phyloP scores from a whole-genome alignment of 2,329 filamentous ascomycete genomes.

The Podosphaera aphanis region DNA sequence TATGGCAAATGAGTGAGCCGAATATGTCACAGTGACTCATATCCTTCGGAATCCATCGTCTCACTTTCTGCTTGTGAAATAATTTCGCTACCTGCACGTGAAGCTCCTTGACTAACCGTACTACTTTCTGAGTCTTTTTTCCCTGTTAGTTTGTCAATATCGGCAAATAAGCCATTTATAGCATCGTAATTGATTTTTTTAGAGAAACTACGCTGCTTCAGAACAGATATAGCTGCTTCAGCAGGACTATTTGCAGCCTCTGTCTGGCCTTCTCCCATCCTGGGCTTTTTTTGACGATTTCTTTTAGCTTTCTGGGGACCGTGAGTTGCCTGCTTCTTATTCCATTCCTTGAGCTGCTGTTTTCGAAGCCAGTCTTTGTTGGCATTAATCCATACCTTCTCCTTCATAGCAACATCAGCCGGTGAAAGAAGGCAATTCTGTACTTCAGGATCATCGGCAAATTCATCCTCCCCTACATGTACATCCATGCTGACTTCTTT shows the following conservation, averaged over 20 bases:
- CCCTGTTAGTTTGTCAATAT: conserved; percentile 6
- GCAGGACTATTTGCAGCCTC: conserved; percentile 42
- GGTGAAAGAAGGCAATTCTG: conserved; percentile 51
- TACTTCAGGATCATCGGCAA: conserved; percentile 76
- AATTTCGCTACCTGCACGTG: conserved; percentile 4
- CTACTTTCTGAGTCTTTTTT: conserved; percentile 25
- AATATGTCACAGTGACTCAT: not conserved
- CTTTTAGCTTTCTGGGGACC: conserved; percentile 32
- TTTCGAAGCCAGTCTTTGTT: conserved; percentile 84
- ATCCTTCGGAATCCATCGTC: conserved; percentile 15
- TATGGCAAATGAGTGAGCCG: too few species aligned
- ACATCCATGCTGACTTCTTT: conserved; percentile 32
- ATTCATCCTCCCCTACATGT: conserved; percentile 58
- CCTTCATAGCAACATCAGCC: conserved; percentile 59
- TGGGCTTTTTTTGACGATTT: conserved; percentile 28
- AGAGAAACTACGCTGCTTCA: conserved; percentile 44
- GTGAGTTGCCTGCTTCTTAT: conserved; percentile 37
- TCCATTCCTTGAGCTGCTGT: conserved; percentile 39
- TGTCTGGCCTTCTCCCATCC: conserved; percentile 40
- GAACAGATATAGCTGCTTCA: conserved; percentile 43
- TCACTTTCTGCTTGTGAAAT: too few species aligned
- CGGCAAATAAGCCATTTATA: conserved; percentile 32
- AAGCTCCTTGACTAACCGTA: conserved; percentile 21
- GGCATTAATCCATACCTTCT: conserved; percentile 79
- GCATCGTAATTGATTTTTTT: conserved; percentile 55